Evolutionary conservation across 164 flowering plant genomes (phyloP).

Genomic region (Umbilicus rupestris): DNA sequence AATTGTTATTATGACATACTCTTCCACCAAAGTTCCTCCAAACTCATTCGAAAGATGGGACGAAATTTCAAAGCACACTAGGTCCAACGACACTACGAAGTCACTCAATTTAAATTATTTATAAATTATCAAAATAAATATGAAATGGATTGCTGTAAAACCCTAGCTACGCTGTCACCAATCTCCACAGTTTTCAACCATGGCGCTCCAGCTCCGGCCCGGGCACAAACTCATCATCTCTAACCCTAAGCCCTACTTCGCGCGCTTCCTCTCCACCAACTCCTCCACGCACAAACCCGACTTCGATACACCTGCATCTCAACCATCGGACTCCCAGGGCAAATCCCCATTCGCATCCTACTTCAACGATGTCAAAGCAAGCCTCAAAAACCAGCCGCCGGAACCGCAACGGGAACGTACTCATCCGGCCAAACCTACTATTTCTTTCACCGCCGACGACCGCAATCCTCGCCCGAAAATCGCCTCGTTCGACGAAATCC

Average conservation of each 20-base stretch:
- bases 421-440: constrained; percentile 2
- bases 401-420: constrained; percentile 6
- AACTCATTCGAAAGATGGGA: too few species aligned
- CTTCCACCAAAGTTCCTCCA: too few species aligned
- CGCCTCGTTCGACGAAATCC: constrained; percentile 36
- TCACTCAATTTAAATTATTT: too few species aligned
- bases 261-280: constrained; percentile 22
- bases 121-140: background rate
- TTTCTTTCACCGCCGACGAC: background rate
- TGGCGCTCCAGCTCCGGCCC: constrained; percentile 24
- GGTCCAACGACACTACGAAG: too few species aligned
- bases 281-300: constrained; percentile 11
- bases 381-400: constrained; percentile 22
- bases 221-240: constrained; percentile 13
- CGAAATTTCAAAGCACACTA: too few species aligned
- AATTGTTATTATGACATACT: too few species aligned
- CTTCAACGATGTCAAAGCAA: constrained; percentile 41
- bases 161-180: background rate
- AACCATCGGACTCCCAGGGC: too few species aligned
- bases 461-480: constrained; percentile 11
- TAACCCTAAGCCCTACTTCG: constrained; percentile 21
- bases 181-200: background rate
- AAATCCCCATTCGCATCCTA: constrained; percentile 15
- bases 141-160: background rate
- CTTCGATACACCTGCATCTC: constrained; percentile 3